Evolutionary conservation across 1,284 basidiomycete species (phyloP).

Genomic region (Polyporus tsugae): DNA sequence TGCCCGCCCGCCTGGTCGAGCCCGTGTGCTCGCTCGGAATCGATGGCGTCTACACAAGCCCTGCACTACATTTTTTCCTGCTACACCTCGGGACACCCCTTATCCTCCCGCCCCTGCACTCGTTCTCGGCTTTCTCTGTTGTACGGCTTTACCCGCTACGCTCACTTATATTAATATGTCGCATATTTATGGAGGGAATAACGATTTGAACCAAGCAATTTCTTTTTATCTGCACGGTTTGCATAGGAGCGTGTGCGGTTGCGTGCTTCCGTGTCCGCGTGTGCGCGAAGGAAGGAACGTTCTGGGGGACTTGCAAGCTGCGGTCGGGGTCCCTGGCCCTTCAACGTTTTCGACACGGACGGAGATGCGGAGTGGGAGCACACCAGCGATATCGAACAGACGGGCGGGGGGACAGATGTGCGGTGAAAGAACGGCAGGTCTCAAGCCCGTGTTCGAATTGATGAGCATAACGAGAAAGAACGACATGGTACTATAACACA

Average conservation of each 20-base stretch:
- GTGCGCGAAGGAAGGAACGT: background rate
- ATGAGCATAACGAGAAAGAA: conserved; percentile 10
- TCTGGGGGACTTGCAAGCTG: background rate
- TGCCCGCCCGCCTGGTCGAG: background rate
- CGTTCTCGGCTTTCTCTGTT: conserved; percentile 3
- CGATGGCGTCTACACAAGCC: background rate
- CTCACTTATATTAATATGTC: conserved; percentile 30
- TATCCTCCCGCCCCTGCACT: background rate
- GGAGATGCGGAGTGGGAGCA: background rate
- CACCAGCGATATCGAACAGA: background rate
- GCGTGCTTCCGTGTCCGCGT: background rate
- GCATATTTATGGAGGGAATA: conserved; percentile 34
- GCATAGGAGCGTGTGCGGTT: background rate
- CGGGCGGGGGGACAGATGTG: background rate
- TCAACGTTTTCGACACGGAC: background rate
- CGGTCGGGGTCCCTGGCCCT: background rate
- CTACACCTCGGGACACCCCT: conserved; percentile 1
- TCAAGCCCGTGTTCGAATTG: background rate
- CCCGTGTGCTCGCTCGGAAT: background rate
- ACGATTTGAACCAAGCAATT: conserved; percentile 5
- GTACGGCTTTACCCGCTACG: conserved; percentile 9
- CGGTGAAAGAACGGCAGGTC: background rate
- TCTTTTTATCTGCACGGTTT: background rate
- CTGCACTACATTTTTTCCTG: too few species aligned
- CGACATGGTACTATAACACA: conserved; percentile 21